Percentiles rank a stretch among this genome's conserved stretches.
These are phyloP conservation scores for Cystobasidiopsis lactophilus DNA, from an alignment of 768 basidiomycete genomes.

Conservation along the genomic window DNA sequence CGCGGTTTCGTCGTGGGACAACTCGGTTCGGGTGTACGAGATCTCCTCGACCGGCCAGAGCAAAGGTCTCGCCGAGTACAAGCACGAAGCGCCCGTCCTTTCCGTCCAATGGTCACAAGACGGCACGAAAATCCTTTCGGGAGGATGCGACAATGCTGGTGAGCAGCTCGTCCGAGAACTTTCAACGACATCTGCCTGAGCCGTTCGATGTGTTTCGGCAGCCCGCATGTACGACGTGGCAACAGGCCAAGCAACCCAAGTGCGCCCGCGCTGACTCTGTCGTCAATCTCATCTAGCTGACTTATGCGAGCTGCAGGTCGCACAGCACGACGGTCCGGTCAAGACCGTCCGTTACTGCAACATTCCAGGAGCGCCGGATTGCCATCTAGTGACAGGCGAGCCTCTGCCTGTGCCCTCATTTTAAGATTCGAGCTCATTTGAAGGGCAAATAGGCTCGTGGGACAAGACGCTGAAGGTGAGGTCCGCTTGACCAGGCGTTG, in stretches of 20 bases:
- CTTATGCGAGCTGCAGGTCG: too few species aligned
- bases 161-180: too few species aligned
- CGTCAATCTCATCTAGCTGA: too few species aligned
- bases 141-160: slow-evolving; percentile 89
- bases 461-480: slow-evolving; percentile 87
- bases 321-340: slow-evolving; percentile 18
- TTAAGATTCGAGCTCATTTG: too few species aligned
- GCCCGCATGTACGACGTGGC: slow-evolving; percentile 79
- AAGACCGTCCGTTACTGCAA: slow-evolving; percentile 14
- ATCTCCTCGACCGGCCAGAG: slow-evolving; percentile 51
- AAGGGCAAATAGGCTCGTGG: too few species aligned
- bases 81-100: slow-evolving; percentile 73
- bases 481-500: too few species aligned
- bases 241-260: slow-evolving; percentile 41
- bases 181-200: too few species aligned
- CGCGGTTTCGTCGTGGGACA: slow-evolving; percentile 85
- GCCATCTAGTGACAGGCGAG: slow-evolving; percentile 78
- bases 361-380: slow-evolving; percentile 14
- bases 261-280: too few species aligned
- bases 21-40: slow-evolving; percentile 76
- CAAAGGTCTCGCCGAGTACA: slow-evolving; percentile 73
- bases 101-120: slow-evolving; percentile 57
- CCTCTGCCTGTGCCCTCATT: too few species aligned
- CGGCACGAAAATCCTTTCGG: slow-evolving; percentile 73
- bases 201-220: too few species aligned